Base-by-base conservation (phyloP, 2,329 filamentous ascomycete genomes). In the Colletotrichum eleusines region DNA sequence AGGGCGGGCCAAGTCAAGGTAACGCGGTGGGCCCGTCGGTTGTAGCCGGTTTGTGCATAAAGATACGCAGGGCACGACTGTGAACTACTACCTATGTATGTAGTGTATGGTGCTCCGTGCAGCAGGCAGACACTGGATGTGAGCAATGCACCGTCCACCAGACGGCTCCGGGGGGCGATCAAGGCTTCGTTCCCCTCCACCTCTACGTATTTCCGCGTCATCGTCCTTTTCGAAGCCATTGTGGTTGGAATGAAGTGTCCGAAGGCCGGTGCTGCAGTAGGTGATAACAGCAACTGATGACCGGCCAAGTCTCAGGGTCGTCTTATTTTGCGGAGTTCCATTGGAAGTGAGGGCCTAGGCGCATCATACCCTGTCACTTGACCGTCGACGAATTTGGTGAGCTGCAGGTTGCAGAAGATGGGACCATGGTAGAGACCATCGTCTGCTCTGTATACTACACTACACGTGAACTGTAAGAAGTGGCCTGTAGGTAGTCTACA, bases 271-370 rank as follows among this genome's bases (percentile, higher is more conserved):
- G 42, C 53, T 50, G 53, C 20, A 35, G 54, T 42, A 40, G 54
- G 40, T 57, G 42, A 55, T 35, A 23, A 18, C 57, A 42, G 51
- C 57, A 44, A 44, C 57, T 38, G 40, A 28, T 63, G 51, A 57
- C 59, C 48, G 57, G 44, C 54, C 68, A 53, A 48, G 48, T 53
- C 28, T 70, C 58, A 42, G 40, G 16, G 40, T 44, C 68, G 68
- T 67, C 68, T 68, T 63, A 31, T 63, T 68, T 53, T 68, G 68
- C 68, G 68, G 68, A 68, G 63, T 65, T 63, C 58, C 58, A 68
- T 59, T 40, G 64, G 42, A 63, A 46, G 68, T 58, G 44, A 68
- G 55, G 18, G 20, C 16, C 50, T 70, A 35, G 63, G 67, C 57
- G 42, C 35, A 53, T 23, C 8, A 16, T 44, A 55, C 64, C 68